These are phyloP conservation scores for Lactuca sativa DNA, from an alignment of 129 eudicot species.

Conservation along the genomic window DNA sequence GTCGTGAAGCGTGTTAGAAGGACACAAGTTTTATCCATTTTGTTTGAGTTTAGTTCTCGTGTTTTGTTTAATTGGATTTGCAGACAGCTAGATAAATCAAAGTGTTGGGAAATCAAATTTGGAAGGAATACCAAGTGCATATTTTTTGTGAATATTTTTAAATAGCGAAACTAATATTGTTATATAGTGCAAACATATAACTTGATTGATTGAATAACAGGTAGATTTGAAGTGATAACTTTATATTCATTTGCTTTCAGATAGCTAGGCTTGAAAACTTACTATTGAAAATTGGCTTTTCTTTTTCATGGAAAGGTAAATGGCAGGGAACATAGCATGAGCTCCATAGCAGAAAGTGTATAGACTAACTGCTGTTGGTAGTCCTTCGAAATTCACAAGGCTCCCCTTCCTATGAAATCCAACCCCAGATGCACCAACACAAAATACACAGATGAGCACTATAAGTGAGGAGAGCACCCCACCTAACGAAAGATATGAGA, in stretches of 20 bases:
- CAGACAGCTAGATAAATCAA: too few species aligned
- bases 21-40: too few species aligned
- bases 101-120: too few species aligned
- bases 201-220: too few species aligned
- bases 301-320: slow-evolving; percentile 22
- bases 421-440: slow-evolving; percentile 14
- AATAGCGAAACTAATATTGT: too few species aligned
- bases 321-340: slow-evolving; percentile 26
- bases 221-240: background rate
- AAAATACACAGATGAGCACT: slow-evolving; percentile 24
- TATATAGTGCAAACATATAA: too few species aligned
- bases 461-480: slow-evolving; percentile 26
- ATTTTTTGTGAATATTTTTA: too few species aligned
- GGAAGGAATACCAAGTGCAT: too few species aligned
- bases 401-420: slow-evolving; percentile 26
- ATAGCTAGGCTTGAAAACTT: slow-evolving; percentile 6
- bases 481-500: slow-evolving; percentile 26
- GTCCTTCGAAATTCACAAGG: slow-evolving; percentile 23
- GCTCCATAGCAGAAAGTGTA: slow-evolving; percentile 31
- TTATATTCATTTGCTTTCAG: background rate
- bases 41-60: too few species aligned
- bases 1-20: too few species aligned
- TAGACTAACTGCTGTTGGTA: slow-evolving; percentile 24
- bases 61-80: too few species aligned
- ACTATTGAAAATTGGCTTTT: slow-evolving; percentile 26